These are phyloP conservation scores for Kwoniella dendrophila DNA, from an alignment of 768 basidiomycete species.

Conservation along the genomic window DNA sequence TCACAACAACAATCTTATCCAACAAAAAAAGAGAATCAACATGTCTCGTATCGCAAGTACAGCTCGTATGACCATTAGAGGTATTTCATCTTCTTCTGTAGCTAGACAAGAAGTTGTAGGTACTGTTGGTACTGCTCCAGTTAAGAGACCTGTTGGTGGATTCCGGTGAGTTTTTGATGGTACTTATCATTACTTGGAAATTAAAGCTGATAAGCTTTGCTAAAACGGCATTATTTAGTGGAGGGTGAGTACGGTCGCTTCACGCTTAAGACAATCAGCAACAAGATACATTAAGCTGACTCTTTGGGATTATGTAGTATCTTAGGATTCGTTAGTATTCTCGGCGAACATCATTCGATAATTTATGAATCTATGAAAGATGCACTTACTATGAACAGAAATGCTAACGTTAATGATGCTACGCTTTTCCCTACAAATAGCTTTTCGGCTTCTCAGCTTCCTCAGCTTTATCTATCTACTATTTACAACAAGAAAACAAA, in stretches of 20 bases:
- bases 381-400: not conserved
- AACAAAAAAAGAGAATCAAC: no score
- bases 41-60: not conserved
- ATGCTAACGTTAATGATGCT: not conserved
- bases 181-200: not conserved
- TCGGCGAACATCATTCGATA: not conserved
- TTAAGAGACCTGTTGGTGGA: constrained; percentile 39
- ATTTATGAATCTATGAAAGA: not conserved
- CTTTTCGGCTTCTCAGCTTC: constrained; percentile 88
- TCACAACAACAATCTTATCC: no score
- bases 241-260: constrained; percentile 36
- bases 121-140: constrained; percentile 36
- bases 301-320: constrained; percentile 24
- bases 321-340: constrained; percentile 43
- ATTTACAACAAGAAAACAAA: constrained; percentile 87
- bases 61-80: constrained; percentile 4
- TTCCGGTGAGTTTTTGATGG: constrained; percentile 25
- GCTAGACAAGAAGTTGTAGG: constrained; percentile 27
- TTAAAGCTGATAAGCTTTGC: not conserved
- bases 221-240: constrained; percentile 18
- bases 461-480: constrained; percentile 81
- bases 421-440: constrained; percentile 20
- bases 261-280: not conserved
- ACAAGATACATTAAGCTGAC: not conserved
- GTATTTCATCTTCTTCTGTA: constrained; percentile 9